Conservation (phyloP, 768 basidiomycete genomes). For the Kwoniella pini region DNA sequence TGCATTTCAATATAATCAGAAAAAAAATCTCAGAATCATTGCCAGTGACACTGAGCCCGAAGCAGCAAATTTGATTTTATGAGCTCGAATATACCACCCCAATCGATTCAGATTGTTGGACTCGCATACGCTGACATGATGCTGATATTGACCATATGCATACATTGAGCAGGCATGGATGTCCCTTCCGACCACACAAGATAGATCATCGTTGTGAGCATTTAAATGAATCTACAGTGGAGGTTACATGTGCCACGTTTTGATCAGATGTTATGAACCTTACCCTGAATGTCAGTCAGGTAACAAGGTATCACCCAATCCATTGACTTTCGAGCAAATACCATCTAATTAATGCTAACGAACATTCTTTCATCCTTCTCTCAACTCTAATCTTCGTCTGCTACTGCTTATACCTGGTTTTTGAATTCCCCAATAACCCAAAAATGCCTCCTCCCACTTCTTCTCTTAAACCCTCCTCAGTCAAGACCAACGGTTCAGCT, state of each 20-base stretch:
- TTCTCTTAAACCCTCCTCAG: constrained; percentile 42
- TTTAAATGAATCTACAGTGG: neutral
- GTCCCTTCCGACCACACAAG: too few species aligned
- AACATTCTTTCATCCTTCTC: neutral
- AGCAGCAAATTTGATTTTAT: too few species aligned
- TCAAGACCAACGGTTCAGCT: constrained; percentile 31
- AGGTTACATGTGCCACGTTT: constrained; percentile 9
- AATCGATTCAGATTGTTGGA: too few species aligned
- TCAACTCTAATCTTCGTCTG: neutral
- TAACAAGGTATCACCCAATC: neutral
- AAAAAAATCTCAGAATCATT: too few species aligned
- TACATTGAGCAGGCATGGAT: too few species aligned
- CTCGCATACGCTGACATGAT: too few species aligned
- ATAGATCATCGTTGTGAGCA: too few species aligned
- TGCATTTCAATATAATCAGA: constrained; percentile 8
- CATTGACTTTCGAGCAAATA: neutral
- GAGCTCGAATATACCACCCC: too few species aligned
- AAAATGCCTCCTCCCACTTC: constrained; percentile 52
- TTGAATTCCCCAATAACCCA: neutral
- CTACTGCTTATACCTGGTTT: neutral
- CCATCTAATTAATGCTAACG: neutral
- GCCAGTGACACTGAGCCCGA: too few species aligned
- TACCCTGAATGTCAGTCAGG: constrained; percentile 7
- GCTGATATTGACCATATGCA: too few species aligned
- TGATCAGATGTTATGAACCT: neutral